Conservation (phyloP, 2,329 filamentous ascomycete species). For the Clarireedia homoeocarpa region DNA sequence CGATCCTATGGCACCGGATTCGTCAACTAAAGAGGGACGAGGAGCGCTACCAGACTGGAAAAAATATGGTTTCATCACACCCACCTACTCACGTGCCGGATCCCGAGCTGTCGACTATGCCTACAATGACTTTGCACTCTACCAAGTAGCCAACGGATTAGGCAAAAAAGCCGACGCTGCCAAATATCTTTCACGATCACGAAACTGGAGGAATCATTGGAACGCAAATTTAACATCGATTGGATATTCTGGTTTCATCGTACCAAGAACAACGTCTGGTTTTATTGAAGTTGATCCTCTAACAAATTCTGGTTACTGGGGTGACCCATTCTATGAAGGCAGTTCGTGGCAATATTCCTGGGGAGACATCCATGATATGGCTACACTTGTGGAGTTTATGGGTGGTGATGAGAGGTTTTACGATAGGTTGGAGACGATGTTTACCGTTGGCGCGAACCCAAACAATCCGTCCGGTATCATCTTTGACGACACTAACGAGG, state of each 20-base stretch:
- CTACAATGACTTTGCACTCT: slow-evolving; percentile 59
- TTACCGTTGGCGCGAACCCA: slow-evolving; percentile 33
- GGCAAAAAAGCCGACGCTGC: slow-evolving; percentile 21
- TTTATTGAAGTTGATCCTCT: slow-evolving; percentile 40
- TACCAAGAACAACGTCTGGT: slow-evolving; percentile 44
- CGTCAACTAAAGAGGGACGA: slow-evolving; percentile 59
- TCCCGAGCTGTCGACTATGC: slow-evolving; percentile 60
- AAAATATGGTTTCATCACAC: slow-evolving; percentile 54
- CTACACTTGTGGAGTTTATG: slow-evolving; percentile 36
- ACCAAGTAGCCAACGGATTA: slow-evolving; percentile 48
- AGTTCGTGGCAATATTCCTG: slow-evolving; percentile 47
- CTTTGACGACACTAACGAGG: slow-evolving; percentile 43
- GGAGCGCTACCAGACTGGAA: slow-evolving; percentile 65
- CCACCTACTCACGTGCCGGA: slow-evolving; percentile 53
- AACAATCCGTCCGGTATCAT: slow-evolving; percentile 34
- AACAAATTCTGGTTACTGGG: slow-evolving; percentile 46
- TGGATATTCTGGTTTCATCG: slow-evolving; percentile 60
- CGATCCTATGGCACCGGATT: slow-evolving; percentile 43
- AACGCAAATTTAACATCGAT: slow-evolving; percentile 49
- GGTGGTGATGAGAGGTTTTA: slow-evolving; percentile 43
- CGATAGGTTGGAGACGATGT: slow-evolving; percentile 43
- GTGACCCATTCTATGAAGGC: slow-evolving; percentile 43
- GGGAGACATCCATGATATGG: slow-evolving; percentile 47
- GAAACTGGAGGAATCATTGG: slow-evolving; percentile 68
- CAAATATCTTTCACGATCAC: slow-evolving; percentile 29